phyloP scores from a whole-genome alignment of 1,139 yeast genomes.

The Candida anutae region DNA sequence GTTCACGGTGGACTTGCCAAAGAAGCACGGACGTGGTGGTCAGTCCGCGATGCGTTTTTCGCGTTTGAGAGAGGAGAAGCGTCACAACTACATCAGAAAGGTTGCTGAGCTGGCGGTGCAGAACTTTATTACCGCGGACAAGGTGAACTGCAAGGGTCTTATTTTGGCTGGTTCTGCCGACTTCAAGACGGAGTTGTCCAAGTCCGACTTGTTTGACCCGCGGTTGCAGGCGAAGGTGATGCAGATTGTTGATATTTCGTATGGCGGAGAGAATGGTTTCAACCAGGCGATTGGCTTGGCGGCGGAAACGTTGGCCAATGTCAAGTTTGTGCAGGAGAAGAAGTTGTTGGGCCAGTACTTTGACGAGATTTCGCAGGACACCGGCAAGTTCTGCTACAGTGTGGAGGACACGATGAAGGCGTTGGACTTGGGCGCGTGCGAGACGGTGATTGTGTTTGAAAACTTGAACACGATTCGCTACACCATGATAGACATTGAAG shows the following conservation, averaged over 20 bases:
- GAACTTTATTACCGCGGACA: constrained; percentile 86
- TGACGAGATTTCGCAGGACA: constrained; percentile 94
- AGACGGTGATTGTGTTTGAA: constrained; percentile 85
- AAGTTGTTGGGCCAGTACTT: constrained; percentile 85
- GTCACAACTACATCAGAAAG: constrained; percentile 96
- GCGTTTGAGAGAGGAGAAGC: constrained; percentile 96
- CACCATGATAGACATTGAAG: constrained; percentile 79
- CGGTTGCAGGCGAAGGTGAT: constrained; percentile 84
- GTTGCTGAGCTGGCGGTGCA: constrained; percentile 98
- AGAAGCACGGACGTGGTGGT: constrained; percentile 99
- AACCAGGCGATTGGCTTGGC: constrained; percentile 97
- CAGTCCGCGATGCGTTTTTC: constrained; percentile 99
- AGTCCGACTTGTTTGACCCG: constrained; percentile 85
- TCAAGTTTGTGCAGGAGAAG: constrained; percentile 96
- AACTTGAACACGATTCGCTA: constrained; percentile 80
- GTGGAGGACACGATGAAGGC: constrained; percentile 95
- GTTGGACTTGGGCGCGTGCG: constrained; percentile 92
- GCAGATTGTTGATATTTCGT: constrained; percentile 91
- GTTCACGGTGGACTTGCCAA: constrained; percentile 94
- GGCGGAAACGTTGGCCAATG: constrained; percentile 93
- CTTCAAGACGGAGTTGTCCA: constrained; percentile 88
- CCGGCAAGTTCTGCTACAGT: constrained; percentile 97
- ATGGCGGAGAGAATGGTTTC: constrained; percentile 98
- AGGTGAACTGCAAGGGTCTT: constrained; percentile 87
- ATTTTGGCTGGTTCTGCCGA: constrained; percentile 98